These are phyloP conservation scores for Suillus alpinus DNA, from an alignment of 768 basidiomycete species.

Conservation along the genomic window DNA sequence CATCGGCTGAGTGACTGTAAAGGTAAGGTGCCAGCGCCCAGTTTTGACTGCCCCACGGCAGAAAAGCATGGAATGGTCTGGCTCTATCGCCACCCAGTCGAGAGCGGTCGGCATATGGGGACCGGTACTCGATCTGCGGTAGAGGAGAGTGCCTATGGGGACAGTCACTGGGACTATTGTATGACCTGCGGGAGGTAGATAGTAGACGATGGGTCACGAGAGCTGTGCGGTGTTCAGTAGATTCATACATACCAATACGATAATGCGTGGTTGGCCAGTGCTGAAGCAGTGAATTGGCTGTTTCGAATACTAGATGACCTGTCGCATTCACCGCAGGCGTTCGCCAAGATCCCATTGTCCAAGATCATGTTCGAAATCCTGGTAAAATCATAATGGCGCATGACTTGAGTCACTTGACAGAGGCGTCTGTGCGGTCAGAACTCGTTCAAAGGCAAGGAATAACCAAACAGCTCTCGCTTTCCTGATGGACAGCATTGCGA, in stretches of 20 bases:
- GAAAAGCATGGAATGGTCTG: slow-evolving; percentile 38
- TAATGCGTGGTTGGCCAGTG: slow-evolving; percentile 46
- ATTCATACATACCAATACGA: slow-evolving; percentile 32
- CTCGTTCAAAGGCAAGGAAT: no score
- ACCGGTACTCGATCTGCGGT: slow-evolving; percentile 26
- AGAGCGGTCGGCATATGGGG: slow-evolving; percentile 26
- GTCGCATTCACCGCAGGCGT: slow-evolving; percentile 26
- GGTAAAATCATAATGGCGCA: no score
- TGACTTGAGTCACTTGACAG: no score
- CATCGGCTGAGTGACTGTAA: slow-evolving; percentile 24
- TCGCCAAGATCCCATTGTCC: slow-evolving; percentile 23
- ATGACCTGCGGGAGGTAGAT: neutral
- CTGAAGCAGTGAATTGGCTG: slow-evolving; percentile 32
- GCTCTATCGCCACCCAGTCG: slow-evolving; percentile 34
- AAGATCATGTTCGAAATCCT: neutral
- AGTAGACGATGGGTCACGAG: neutral
- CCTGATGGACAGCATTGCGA: no score
- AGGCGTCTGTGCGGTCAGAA: no score
- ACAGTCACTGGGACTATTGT: slow-evolving; percentile 4
- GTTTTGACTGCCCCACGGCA: slow-evolving; percentile 11
- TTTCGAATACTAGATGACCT: slow-evolving; percentile 32
- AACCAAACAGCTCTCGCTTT: no score
- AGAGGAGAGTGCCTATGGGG: slow-evolving; percentile 24
- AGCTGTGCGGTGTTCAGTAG: slow-evolving; percentile 8
- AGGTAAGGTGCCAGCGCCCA: slow-evolving; percentile 29